Evolutionary conservation across 169 alveolate genomes (phyloP), one percentile per base, ranked within the genome.

Genomic region (Plasmodium gonderi): DNA sequence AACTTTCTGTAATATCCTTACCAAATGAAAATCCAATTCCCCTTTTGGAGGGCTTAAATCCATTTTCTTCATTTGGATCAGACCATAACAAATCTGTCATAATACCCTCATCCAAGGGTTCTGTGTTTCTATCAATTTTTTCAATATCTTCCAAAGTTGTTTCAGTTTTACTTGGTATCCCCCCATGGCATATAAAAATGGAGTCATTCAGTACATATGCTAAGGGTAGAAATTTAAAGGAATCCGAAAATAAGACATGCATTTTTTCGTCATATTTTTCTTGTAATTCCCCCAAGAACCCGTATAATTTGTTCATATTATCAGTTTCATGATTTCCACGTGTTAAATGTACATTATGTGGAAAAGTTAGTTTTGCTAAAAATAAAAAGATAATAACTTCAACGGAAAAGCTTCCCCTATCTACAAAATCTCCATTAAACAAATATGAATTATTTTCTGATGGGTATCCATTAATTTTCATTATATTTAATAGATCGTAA

Each of bases 401-500:
- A 29, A 99, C 99, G 36, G 99, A 98, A 96, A 98, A 99, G 54
- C 99, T 98, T 11, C 99, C 99, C 85, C 99, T 96, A 94, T 99
- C 99, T 51, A 99, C 99, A 93, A 98, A 99, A 91, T 99, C 99
- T 0, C 99, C 99, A 96, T 99, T 99, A 97, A 99, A 99, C 91
- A 99, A 95, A 95, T 99, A 99, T 3, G 99, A 99, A 92, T 99
- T 99, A 14, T 94, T 95, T 89, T 96, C 98, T 26, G 98, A 95
- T 40, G 99, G 99, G 80, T 96, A 92, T 0, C 99, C 99, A 95
- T 99, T 99, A 69, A 98, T 96, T 82, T 96, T 93, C 96, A 99
- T 99, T 26, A 99, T 99, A 94, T 98, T 98, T 75, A 98, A 91
- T 90, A 99, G 94, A 92, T 99, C 99, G 95, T 98, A 99, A 96